These are phyloP conservation scores for Fusarium austroafricanum DNA, from an alignment of 2,329 filamentous ascomycete genomes.

Conservation along the genomic window DNA sequence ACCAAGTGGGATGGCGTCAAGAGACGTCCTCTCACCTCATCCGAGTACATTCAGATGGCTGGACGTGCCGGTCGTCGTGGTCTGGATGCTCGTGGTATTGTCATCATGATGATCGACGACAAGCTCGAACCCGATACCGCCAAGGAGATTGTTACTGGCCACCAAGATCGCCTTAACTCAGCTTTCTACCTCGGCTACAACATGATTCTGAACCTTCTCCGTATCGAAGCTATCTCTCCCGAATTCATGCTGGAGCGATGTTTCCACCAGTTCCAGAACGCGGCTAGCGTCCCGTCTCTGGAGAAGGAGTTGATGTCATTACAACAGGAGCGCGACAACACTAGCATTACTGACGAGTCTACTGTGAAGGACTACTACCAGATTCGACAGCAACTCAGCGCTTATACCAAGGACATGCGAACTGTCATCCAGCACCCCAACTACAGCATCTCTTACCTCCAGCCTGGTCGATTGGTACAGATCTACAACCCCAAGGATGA, in stretches of 20 bases:
- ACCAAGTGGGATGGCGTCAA: conserved; percentile 91
- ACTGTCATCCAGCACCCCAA: conserved; percentile 91
- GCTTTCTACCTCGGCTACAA: conserved; percentile 99
- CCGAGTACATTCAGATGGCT: conserved; percentile 99
- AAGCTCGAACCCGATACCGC: conserved; percentile 95
- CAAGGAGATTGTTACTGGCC: conserved; percentile 93
- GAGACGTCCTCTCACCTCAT: conserved; percentile 87
- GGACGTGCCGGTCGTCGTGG: conserved; percentile 96
- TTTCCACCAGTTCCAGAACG: conserved; percentile 98
- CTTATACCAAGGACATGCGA: conserved; percentile 89
- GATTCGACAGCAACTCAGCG: conserved; percentile 83
- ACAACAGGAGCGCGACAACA: conserved; percentile 77
- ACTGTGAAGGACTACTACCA: conserved; percentile 96
- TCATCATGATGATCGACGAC: conserved; percentile 99
- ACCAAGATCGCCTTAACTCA: conserved; percentile 97
- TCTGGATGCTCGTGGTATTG: conserved; percentile 96
- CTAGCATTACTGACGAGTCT: conserved; percentile 85
- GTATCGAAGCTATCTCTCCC: conserved; percentile 98
- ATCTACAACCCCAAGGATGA: conserved; percentile 76
- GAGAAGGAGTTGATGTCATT: conserved; percentile 86
- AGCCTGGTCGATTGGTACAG: conserved; percentile 86
- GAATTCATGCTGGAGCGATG: conserved; percentile 99
- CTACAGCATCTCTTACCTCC: conserved; percentile 85
- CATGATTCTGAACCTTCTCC: conserved; percentile 96
- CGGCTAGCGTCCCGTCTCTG: conserved; percentile 82